These are phyloP conservation scores for Phytophthora cryptogea DNA, from an alignment of 352 stramenopile species.

Conservation along the genomic window DNA sequence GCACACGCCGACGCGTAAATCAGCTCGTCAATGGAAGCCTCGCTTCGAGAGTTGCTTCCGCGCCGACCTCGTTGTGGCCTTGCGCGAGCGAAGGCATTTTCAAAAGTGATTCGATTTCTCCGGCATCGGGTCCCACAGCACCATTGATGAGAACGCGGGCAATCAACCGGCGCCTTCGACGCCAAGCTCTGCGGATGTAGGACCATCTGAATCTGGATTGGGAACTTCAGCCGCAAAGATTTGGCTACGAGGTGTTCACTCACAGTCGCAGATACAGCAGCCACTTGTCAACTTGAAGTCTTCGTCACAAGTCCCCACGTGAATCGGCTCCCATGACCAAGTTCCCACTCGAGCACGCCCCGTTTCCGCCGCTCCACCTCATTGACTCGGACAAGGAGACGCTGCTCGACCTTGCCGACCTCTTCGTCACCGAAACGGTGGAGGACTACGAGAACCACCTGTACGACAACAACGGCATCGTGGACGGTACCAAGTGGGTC, in stretches of 20 bases:
- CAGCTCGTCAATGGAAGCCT: conserved; percentile 25
- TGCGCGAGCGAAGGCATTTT: neutral
- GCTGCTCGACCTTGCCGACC: conserved; percentile 30
- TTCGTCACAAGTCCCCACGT: neutral
- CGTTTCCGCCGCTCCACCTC: conserved; percentile 43
- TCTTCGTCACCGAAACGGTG: conserved; percentile 30
- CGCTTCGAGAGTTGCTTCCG: conserved; percentile 13
- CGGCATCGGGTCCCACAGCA: conserved; percentile 14
- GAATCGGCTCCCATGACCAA: conserved; percentile 28
- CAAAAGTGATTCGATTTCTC: conserved; percentile 12
- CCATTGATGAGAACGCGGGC: conserved; percentile 11
- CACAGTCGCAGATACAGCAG: neutral
- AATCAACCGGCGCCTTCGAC: conserved; percentile 7
- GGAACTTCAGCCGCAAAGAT: conserved; percentile 5
- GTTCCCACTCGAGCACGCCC: conserved; percentile 33
- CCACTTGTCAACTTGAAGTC: conserved; percentile 25
- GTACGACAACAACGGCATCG: conserved; percentile 15
- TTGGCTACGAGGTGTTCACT: conserved; percentile 1
- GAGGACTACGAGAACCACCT: conserved; percentile 39
- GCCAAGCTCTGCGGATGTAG: conserved; percentile 23
- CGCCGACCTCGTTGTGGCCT: conserved; percentile 15
- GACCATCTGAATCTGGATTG: conserved; percentile 24
- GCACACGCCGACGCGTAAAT: conserved; percentile 9
- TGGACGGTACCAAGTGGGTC: conserved; percentile 39
- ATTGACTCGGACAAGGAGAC: conserved; percentile 27